Evolutionary conservation across 1,284 basidiomycete species (phyloP).

Genomic region (Austroboletus rostrupii): DNA sequence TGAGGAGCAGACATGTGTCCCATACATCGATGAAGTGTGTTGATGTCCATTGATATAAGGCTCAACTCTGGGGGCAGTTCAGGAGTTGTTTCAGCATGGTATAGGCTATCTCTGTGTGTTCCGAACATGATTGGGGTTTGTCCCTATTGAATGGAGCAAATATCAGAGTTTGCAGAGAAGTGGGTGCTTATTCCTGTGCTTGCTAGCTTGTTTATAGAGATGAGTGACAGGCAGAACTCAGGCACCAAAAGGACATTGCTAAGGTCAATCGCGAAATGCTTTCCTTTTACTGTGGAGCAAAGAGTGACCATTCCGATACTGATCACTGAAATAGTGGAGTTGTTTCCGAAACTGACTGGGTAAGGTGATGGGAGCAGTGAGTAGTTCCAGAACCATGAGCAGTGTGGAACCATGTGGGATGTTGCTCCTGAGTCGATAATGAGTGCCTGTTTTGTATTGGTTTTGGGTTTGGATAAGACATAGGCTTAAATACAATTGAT

Average conservation of each 20-base stretch:
- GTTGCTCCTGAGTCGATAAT: neutral
- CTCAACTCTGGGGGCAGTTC: too few relatives aligned
- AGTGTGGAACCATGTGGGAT: neutral
- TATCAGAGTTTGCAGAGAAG: too few relatives aligned
- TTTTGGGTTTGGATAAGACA: too few relatives aligned
- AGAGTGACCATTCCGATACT: neutral
- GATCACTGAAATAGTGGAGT: neutral
- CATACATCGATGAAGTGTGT: too few relatives aligned
- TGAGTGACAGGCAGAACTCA: too few relatives aligned
- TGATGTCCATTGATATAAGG: too few relatives aligned
- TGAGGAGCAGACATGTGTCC: too few relatives aligned
- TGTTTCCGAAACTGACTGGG: neutral
- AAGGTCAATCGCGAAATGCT: neutral
- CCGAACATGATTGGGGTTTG: neutral
- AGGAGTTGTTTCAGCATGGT: neutral
- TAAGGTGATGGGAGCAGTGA: neutral
- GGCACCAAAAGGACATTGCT: neutral
- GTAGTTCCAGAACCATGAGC: neutral
- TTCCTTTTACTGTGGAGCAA: neutral
- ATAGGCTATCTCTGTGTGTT: neutral
- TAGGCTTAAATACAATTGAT: too few relatives aligned
- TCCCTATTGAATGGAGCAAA: neutral
- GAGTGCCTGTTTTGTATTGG: too few relatives aligned
- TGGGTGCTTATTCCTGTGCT: too few relatives aligned
- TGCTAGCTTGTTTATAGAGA: too few relatives aligned